Conservation (phyloP, 805 yeast genomes). For the Saccharomyces cerevisiae region DNA sequence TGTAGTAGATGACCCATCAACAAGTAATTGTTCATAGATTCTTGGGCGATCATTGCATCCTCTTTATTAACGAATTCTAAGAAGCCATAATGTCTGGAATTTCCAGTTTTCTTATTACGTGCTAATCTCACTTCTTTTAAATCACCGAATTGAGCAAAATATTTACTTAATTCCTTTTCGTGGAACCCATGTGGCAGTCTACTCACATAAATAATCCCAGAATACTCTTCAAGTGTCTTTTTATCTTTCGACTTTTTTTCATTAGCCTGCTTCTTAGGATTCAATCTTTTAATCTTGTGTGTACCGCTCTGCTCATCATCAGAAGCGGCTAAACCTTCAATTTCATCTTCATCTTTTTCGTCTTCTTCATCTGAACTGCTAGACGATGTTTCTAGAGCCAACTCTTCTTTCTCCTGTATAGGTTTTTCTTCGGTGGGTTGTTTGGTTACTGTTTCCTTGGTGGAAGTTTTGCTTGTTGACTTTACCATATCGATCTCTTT, state of each 20-base stretch:
- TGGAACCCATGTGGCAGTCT: slow-evolving; percentile 89
- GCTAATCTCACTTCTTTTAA: slow-evolving; percentile 72
- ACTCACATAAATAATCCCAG: slow-evolving; percentile 80
- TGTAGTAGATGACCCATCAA: slow-evolving; percentile 80
- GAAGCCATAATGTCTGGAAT: slow-evolving; percentile 85
- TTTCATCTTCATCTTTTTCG: slow-evolving; percentile 22
- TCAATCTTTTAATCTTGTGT: slow-evolving; percentile 27
- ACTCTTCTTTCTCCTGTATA: slow-evolving; percentile 14
- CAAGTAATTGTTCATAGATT: slow-evolving; percentile 91
- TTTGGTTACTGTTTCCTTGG: slow-evolving; percentile 7
- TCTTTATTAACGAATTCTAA: slow-evolving; percentile 67
- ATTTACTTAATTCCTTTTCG: slow-evolving; percentile 64
- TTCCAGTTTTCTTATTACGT: slow-evolving; percentile 83
- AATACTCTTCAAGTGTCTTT: slow-evolving; percentile 23
- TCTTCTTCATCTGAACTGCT: slow-evolving; percentile 22
- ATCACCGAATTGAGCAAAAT: slow-evolving; percentile 86
- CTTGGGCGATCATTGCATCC: slow-evolving; percentile 84
- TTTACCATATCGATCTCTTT: neutral
- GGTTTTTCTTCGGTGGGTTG: slow-evolving; percentile 14
- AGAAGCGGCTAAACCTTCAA: slow-evolving; percentile 27
- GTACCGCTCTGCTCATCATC: slow-evolving; percentile 25
- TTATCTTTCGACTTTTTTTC: slow-evolving; percentile 14
- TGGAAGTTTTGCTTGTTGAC: neutral
- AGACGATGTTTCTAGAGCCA: slow-evolving; percentile 18
- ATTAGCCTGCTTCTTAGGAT: slow-evolving; percentile 18